Evolutionary conservation across 805 yeast species (phyloP).

Genomic region (Hanseniaspora occidentalis): DNA sequence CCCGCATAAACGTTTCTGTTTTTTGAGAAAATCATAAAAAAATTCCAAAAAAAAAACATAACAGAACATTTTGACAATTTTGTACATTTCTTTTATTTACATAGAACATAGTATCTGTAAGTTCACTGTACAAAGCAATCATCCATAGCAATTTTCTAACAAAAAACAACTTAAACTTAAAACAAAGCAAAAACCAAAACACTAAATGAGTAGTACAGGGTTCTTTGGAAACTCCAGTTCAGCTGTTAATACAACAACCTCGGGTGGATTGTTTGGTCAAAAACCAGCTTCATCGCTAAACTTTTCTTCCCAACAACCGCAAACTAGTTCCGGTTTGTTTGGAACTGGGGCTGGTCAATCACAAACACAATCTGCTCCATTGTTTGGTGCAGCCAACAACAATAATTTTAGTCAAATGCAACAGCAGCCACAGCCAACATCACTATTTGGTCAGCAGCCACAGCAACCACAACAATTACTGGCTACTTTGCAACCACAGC

Average conservation of each 20-base stretch:
- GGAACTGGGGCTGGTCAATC: conserved; percentile 1
- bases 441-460: conserved; percentile 14
- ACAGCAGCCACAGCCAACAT: conserved; percentile 17
- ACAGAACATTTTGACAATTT: too few species aligned
- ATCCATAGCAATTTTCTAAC: neutral
- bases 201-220: neutral
- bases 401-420: conserved; percentile 11
- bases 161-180: too few species aligned
- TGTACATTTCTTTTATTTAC: too few species aligned
- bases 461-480: conserved; percentile 26
- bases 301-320: neutral
- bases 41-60: too few species aligned
- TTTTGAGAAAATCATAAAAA: too few species aligned
- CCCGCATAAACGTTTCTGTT: too few species aligned
- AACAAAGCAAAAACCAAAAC: neutral
- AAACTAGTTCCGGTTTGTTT: neutral
- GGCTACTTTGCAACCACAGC: conserved; percentile 14
- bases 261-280: conserved; percentile 5
- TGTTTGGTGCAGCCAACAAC: conserved; percentile 10
- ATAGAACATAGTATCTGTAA: too few species aligned
- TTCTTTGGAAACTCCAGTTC: conserved; percentile 2
- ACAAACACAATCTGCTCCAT: too few species aligned
- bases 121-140: neutral
- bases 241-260: neutral
- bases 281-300: neutral